Conservation (phyloP, 495 filamentous ascomycete species). For the Podospora comata region DNA sequence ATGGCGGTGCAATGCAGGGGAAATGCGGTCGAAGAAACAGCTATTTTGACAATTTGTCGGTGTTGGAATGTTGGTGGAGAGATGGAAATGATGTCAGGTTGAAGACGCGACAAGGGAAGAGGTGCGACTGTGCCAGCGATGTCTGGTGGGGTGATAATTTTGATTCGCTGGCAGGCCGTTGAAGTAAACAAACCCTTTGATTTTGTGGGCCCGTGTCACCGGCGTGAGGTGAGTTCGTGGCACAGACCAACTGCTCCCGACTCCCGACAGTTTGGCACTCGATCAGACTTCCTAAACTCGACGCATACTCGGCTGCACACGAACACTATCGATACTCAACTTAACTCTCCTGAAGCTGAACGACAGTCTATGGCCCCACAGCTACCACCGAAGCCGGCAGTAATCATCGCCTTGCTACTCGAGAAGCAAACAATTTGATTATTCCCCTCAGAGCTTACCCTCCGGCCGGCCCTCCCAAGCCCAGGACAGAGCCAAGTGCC, state of each 20-base stretch:
- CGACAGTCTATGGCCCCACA: too few species aligned
- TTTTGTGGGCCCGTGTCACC: constrained; percentile 9
- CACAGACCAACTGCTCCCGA: background rate
- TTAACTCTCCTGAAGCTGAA: too few species aligned
- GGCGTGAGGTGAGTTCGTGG: background rate
- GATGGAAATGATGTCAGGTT: constrained; percentile 27
- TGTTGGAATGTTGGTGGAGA: constrained; percentile 27
- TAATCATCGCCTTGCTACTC: too few species aligned
- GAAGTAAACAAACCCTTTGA: constrained; percentile 36
- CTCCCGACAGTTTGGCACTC: background rate
- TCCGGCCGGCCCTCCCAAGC: too few species aligned
- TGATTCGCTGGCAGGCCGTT: constrained; percentile 27
- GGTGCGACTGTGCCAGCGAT: background rate
- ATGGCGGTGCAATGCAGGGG: background rate
- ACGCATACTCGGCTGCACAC: background rate
- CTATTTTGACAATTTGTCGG: constrained; percentile 9
- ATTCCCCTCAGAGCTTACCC: too few species aligned
- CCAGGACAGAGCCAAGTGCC: too few species aligned
- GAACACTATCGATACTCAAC: too few species aligned
- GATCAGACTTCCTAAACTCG: background rate
- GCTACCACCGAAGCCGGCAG: too few species aligned
- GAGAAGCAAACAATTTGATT: too few species aligned
- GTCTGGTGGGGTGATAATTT: constrained; percentile 21
- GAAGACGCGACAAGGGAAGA: constrained; percentile 20
- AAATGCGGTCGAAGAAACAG: too few species aligned